Percentiles rank a stretch among this genome's conserved stretches.
These are phyloP conservation scores for Penicillium arizonense DNA, from an alignment of 495 filamentous ascomycete genomes.

Conservation along the genomic window DNA sequence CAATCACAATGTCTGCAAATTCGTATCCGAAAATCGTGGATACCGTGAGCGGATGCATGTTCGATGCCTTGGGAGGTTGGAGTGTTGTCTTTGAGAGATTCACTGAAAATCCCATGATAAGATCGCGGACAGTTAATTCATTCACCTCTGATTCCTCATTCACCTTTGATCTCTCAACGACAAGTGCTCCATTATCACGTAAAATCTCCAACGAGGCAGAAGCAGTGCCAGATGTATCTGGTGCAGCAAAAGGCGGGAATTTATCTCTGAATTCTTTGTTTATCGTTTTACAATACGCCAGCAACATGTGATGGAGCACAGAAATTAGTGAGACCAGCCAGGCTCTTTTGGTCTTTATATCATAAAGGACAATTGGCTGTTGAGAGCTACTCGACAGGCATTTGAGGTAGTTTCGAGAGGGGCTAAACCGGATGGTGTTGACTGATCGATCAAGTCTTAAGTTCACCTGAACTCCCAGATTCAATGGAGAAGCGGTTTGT, in stretches of 20 bases:
- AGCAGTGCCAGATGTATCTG: background rate
- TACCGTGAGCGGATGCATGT: background rate
- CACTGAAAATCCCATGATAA: conserved; percentile 6
- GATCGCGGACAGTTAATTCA: background rate
- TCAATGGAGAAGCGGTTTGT: conserved; percentile 7
- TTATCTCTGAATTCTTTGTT: background rate
- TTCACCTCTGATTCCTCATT: background rate
- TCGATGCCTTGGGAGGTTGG: background rate
- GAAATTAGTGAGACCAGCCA: conserved; percentile 13
- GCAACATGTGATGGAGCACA: conserved; percentile 13
- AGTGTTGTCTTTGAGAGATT: background rate
- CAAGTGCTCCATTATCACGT: background rate
- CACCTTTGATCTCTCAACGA: background rate
- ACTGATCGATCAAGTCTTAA: background rate
- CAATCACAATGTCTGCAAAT: conserved; percentile 13
- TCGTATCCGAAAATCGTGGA: conserved; percentile 10
- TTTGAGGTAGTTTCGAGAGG: conserved; percentile 8
- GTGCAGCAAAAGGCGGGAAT: background rate
- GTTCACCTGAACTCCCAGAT: conserved; percentile 1
- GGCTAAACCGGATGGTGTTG: conserved; percentile 2
- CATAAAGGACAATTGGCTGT: conserved; percentile 10
- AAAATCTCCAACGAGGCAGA: background rate
- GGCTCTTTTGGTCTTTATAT: conserved; percentile 6
- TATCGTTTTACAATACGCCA: conserved; percentile 4
- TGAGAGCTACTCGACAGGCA: conserved; percentile 1